Percentiles rank a stretch among this genome's conserved stretches.
phyloP scores from a whole-genome alignment of 176 grass and related monocot species.

The Otatea glauca region DNA sequence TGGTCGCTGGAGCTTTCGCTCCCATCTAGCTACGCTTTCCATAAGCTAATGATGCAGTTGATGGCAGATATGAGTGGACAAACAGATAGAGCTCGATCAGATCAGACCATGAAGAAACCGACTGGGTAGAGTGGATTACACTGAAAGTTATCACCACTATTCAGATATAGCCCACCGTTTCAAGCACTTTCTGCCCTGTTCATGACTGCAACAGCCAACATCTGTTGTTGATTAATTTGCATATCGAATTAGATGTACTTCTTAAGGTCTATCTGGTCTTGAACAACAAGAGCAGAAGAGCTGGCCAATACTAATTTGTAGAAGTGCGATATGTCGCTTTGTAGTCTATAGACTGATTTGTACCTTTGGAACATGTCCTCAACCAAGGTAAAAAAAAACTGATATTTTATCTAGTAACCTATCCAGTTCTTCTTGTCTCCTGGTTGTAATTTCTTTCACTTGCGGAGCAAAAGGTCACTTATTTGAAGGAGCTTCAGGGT shows the following conservation, averaged over 20 bases:
- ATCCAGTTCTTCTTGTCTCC: not conserved
- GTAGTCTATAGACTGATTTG: not conserved
- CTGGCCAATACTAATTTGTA: not conserved
- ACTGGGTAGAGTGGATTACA: not conserved
- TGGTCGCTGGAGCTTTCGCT: not conserved
- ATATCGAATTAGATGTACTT: not conserved
- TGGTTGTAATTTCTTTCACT: not conserved
- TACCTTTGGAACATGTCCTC: not conserved
- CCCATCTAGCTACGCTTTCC: not conserved
- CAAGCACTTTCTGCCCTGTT: not conserved
- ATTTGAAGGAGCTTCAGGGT: not conserved
- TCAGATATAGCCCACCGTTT: not conserved
- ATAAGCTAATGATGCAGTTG: not conserved
- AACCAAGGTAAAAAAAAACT: not conserved
- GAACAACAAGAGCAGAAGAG: not conserved
- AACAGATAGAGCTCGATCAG: not conserved
- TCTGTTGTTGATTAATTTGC: not conserved
- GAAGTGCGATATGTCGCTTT: not conserved
- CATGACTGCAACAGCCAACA: constrained; percentile 1
- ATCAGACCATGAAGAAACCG: not conserved
- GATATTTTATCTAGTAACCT: not conserved
- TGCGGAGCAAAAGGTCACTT: not conserved
- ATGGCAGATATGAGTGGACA: not conserved
- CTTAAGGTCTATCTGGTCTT: not conserved
- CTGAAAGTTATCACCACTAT: not conserved